phyloP scores from a whole-genome alignment of 2,329 filamentous ascomycete species.

The Talaromyces sp. region DNA sequence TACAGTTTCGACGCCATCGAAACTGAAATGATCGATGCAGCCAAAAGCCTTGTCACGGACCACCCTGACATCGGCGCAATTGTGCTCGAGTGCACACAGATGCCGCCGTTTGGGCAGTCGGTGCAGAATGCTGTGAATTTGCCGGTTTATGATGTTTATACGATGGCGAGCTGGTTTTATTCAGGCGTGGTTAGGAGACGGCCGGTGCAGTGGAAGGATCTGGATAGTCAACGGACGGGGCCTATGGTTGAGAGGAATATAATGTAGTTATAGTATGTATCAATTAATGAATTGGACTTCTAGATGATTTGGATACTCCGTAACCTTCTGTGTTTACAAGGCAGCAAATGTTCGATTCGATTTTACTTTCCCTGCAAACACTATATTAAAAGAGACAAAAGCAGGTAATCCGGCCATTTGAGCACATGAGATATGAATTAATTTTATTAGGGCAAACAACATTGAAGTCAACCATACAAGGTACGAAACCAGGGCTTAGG shows the following conservation, averaged over 20 bases:
- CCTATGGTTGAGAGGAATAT: constrained; percentile 15
- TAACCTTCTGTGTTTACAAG: no score
- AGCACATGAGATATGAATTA: no score
- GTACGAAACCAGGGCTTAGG: neutral
- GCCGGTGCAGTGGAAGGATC: constrained; percentile 9
- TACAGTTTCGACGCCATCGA: constrained; percentile 12
- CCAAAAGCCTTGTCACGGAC: constrained; percentile 7
- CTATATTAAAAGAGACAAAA: no score
- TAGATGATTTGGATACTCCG: no score
- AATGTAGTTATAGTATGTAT: constrained; percentile 4
- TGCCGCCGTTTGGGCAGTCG: constrained; percentile 36
- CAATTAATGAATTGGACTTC: no score
- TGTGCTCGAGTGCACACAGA: constrained; percentile 40
- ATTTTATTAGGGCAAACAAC: no score
- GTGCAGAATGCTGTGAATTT: constrained; percentile 32
- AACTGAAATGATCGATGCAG: constrained; percentile 6
- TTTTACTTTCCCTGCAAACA: no score
- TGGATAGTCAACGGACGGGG: constrained; percentile 13
- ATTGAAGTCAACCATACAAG: neutral
- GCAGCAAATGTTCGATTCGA: no score
- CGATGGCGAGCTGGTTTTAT: constrained; percentile 39
- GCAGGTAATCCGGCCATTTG: no score
- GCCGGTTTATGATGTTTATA: constrained; percentile 40
- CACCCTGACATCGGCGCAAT: constrained; percentile 27
- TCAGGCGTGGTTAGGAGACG: constrained; percentile 30